phyloP scores from a whole-genome alignment of 164 flowering plant species.

The Magnolia kwangsiensis region DNA sequence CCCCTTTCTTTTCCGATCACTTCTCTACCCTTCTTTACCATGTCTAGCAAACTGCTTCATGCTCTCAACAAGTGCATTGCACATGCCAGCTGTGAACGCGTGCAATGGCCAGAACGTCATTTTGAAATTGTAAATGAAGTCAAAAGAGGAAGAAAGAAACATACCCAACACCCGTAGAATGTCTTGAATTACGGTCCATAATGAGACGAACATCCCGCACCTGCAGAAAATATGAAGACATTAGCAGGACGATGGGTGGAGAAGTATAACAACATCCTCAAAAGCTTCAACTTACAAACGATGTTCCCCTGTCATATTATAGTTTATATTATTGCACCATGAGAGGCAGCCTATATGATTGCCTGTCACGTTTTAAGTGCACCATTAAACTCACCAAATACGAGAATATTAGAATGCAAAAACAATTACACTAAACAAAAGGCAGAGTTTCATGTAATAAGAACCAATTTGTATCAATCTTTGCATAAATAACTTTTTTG shows the following conservation, averaged over 20 bases:
- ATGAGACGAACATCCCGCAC: slow-evolving; percentile 39
- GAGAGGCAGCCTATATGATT: slow-evolving; percentile 34
- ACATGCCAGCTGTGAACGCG: too few relatives aligned
- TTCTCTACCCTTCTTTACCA: too few relatives aligned
- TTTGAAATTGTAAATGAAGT: too few relatives aligned
- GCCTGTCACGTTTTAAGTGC: slow-evolving; percentile 34
- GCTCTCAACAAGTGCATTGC: too few relatives aligned
- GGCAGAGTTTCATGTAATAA: not conserved
- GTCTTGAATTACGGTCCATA: slow-evolving; percentile 37
- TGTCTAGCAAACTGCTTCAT: too few relatives aligned
- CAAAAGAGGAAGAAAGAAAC: slow-evolving; percentile 10
- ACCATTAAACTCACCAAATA: slow-evolving; percentile 25
- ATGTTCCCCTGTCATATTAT: slow-evolving; percentile 27
- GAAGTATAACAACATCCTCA: slow-evolving; percentile 12
- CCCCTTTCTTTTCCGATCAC: too few relatives aligned
- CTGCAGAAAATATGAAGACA: slow-evolving; percentile 15
- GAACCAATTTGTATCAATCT: slow-evolving; percentile 2
- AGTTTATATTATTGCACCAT: slow-evolving; percentile 32
- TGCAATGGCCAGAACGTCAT: too few relatives aligned
- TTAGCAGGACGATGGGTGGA: slow-evolving; percentile 4
- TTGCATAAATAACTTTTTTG: not conserved
- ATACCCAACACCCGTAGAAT: slow-evolving; percentile 62
- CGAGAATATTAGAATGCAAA: not conserved
- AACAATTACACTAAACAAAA: slow-evolving; percentile 1
- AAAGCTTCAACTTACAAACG: slow-evolving; percentile 28